These are phyloP conservation scores for Melastoma malabathricum DNA, from an alignment of 345 rosid genomes.

Conservation along the genomic window DNA sequence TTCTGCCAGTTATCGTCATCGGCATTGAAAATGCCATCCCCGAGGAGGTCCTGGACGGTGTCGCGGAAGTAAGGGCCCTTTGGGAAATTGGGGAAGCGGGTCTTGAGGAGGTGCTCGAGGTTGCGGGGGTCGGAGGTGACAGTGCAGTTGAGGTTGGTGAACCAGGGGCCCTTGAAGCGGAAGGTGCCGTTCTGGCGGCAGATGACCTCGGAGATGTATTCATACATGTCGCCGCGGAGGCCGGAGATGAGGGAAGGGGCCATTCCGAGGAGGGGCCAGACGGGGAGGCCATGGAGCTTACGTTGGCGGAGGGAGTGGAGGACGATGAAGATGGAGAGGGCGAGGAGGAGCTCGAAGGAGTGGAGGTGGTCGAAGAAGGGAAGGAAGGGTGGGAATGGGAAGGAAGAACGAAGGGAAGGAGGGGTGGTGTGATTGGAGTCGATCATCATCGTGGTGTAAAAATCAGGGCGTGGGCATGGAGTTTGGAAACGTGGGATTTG, in stretches of 20 bases:
- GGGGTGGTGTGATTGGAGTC: slow-evolving; percentile 21
- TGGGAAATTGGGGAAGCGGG: slow-evolving; percentile 68
- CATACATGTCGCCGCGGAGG: slow-evolving; percentile 40
- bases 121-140: slow-evolving; percentile 81
- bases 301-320: slow-evolving; percentile 45
- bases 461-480: slow-evolving; percentile 12
- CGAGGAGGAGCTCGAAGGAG: slow-evolving; percentile 36
- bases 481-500: neutral
- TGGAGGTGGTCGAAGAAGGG: slow-evolving; percentile 37
- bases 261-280: slow-evolving; percentile 92
- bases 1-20: slow-evolving; percentile 81
- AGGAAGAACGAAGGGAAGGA: slow-evolving; percentile 9
- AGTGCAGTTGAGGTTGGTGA: slow-evolving; percentile 62
- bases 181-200: slow-evolving; percentile 63
- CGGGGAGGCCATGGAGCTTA: slow-evolving; percentile 39
- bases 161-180: slow-evolving; percentile 62
- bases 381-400: slow-evolving; percentile 7
- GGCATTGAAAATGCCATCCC: slow-evolving; percentile 77
- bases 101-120: slow-evolving; percentile 78
- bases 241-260: slow-evolving; percentile 54
- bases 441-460: slow-evolving; percentile 28
- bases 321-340: slow-evolving; percentile 28
- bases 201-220: slow-evolving; percentile 53
- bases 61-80: slow-evolving; percentile 72
- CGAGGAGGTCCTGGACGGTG: slow-evolving; percentile 59